Evolutionary conservation across 805 yeast species (phyloP), one percentile per base, ranked within the genome.

Genomic region (Cyberlindnera saturnus): DNA sequence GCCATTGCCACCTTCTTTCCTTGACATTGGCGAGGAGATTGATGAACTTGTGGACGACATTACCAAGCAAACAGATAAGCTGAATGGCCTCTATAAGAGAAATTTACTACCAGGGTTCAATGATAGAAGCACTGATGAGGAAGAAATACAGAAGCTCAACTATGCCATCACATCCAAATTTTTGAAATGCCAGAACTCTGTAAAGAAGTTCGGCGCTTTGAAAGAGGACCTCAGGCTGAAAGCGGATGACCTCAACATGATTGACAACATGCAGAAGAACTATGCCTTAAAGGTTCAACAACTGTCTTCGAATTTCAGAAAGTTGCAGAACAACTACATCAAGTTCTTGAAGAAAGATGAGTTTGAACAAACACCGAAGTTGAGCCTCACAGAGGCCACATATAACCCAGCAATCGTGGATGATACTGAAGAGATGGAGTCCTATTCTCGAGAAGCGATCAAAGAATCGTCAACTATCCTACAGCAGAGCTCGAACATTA

Each of bases 261-360:
- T 88, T 43, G 82, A 79, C 39, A 93, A 91, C 63, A 77, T 87
- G 66, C 84, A 86, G 62, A 86, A 86, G 53, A 81, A 80, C 38
- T 80, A 90, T 61, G 99, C 99, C 3, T 70, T 83, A 36, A 81
- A 82, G 60, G 81, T 93, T 18, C 99, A 93, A 61, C 81, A 79
- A 34, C 67, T 77, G 36, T 83, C 95, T 34, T 76, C 90, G 16
- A 75, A 73, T 40, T 93, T 90, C 64, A 69, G 98, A 41, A 85
- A 86, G 57, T 67, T 93, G 54, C 99, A 93, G 61, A 87, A 91
- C 56, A 81, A 84, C 50, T 93, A 93, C 57, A 81, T 93, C 57
- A 84, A 86, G 59, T 86, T 84, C 51, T 69, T 91, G 45, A 79
- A 85, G 51, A 86, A 86, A 49, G 96, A 86, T 57, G 93, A 86